Evolutionary conservation across 2,329 filamentous ascomycete species (phyloP), one percentile per base, ranked within the genome.

Genomic region (Microsporum ferrugineum): DNA sequence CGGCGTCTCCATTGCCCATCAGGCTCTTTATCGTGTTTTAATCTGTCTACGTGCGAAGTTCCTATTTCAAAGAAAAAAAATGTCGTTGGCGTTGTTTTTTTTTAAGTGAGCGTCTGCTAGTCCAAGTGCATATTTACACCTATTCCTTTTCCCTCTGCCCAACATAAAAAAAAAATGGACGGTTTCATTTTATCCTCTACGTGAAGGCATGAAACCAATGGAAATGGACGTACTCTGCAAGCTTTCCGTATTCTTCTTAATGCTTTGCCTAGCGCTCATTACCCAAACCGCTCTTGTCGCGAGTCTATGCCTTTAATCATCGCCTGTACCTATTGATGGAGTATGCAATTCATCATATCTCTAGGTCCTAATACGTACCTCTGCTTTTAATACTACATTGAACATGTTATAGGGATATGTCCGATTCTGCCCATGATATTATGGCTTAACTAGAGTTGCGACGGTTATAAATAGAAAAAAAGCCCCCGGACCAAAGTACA

Each of bases 11-110:
- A 29, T 31, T 29, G 41, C n/a, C 57, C 14, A 31, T 51, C 5
- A 31, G 14, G 57, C 34, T 38, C 17, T 36, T 12, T 58, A 34
- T 36, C 14, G 14, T 14, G 39, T 34, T 29, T 29, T 55, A 55
- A 31, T 53, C 49, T 55, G 31, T 55, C 49, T 55, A 31, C 49
- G n/a, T 34, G 33, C 23, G 17, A 43, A 43, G 39, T 43, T 43
- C 39, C 33, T 27, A 55, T 55, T 34, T 49, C 10, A 49, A 29
- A 49, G 10, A 55, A 55, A 55, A 34, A 27, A 10, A 31, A 27
- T 58, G 36, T 29, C 34, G 58, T 60, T 53, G 58, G 43, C 43
- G 41, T 49, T 45, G 43, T 38, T 14, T 59, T 43, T 43, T 43
- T 23, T 43, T 6, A 4, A 12, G 14, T 53, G 34, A 51, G 58